Percentiles rank a stretch among this genome's conserved stretches.
Evolutionary conservation across 352 stramenopile genomes (phyloP).

Genomic region (Globisporangium okanoganense): DNA sequence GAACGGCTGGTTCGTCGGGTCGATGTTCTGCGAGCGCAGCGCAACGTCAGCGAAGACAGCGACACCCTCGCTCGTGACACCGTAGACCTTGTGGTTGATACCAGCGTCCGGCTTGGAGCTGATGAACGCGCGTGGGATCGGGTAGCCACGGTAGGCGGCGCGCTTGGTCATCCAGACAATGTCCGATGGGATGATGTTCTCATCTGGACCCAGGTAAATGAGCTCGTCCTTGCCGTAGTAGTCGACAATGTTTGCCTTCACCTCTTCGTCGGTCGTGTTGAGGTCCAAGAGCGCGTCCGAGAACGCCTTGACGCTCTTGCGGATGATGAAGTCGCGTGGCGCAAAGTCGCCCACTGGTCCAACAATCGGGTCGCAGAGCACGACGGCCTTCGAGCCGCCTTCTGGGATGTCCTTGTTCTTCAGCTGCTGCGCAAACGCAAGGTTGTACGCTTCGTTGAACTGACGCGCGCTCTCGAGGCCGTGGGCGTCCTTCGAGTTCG

Average conservation of each 20-base stretch:
- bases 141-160: constrained; percentile 72
- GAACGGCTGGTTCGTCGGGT: constrained; percentile 68
- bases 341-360: constrained; percentile 71
- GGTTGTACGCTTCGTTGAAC: constrained; percentile 84
- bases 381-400: constrained; percentile 79
- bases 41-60: constrained; percentile 77
- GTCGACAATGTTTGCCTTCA: constrained; percentile 71
- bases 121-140: constrained; percentile 81
- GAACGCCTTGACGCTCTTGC: constrained; percentile 98
- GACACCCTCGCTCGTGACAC: constrained; percentile 82
- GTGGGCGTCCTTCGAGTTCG: constrained; percentile 54
- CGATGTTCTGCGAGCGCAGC: constrained; percentile 71
- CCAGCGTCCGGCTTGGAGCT: constrained; percentile 81
- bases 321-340: constrained; percentile 87
- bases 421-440: constrained; percentile 81
- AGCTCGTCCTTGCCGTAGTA: constrained; percentile 84
- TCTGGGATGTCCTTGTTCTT: constrained; percentile 90
- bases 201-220: constrained; percentile 79
- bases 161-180: constrained; percentile 86
- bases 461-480: constrained; percentile 65
- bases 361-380: constrained; percentile 74
- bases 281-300: constrained; percentile 80
- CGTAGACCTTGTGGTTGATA: constrained; percentile 88
- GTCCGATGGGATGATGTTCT: constrained; percentile 77
- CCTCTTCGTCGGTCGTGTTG: constrained; percentile 68